phyloP scores from a whole-genome alignment of 768 basidiomycete genomes.

The Cyclocybe aegerita region DNA sequence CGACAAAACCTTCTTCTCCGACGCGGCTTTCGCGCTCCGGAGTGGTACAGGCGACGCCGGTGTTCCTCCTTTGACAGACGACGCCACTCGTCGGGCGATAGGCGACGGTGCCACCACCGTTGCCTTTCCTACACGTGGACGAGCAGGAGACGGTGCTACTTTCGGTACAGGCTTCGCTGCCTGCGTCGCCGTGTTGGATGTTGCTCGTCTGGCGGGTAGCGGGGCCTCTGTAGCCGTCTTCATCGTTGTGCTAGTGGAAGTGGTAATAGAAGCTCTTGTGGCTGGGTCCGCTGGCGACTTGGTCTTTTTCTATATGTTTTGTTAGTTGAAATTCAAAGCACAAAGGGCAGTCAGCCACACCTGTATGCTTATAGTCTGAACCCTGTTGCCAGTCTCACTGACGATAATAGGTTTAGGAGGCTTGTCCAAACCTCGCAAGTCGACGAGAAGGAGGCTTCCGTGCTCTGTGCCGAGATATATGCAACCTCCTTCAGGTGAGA shows the following conservation, averaged over 20 bases:
- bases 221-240: constrained; percentile 10
- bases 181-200: constrained; percentile 14
- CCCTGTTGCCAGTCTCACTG: constrained; percentile 43
- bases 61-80: constrained; percentile 17
- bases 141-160: constrained; percentile 20
- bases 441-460: constrained; percentile 63
- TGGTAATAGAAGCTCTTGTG: constrained; percentile 11
- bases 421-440: constrained; percentile 66
- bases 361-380: constrained; percentile 59
- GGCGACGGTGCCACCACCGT: constrained; percentile 17
- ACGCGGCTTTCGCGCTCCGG: constrained; percentile 3
- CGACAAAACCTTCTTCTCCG: constrained; percentile 32
- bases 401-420: constrained; percentile 55
- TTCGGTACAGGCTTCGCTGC: constrained; percentile 17
- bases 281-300: constrained; percentile 11
- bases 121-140: constrained; percentile 13
- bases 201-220: constrained; percentile 10
- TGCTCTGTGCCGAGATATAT: constrained; percentile 65
- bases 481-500: constrained; percentile 68
- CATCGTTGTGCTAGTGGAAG: constrained; percentile 8
- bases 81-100: constrained; percentile 21
- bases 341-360: constrained; percentile 21
- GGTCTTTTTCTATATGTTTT: constrained; percentile 13
- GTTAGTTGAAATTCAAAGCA: background rate
- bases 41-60: constrained; percentile 4